Evolutionary conservation across 768 basidiomycete genomes (phyloP).

Genomic region (Pholiota conissans): DNA sequence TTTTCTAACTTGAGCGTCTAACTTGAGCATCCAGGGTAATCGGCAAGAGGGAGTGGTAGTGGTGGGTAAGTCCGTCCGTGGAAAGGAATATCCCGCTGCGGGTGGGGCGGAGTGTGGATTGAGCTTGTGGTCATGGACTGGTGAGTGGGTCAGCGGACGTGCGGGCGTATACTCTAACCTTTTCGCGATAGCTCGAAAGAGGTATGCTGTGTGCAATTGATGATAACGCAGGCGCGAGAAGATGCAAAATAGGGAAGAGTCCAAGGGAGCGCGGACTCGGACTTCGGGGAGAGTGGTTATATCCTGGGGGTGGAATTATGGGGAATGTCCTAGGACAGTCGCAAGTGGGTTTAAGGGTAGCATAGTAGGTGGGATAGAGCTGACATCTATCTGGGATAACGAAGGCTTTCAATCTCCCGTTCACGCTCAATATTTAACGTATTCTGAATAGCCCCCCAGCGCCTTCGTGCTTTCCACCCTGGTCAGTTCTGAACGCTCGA

Average conservation of each 20-base stretch:
- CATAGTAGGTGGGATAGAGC: neutral
- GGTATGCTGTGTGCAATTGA: neutral
- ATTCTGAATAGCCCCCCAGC: neutral
- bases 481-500: neutral
- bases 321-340: neutral
- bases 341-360: neutral
- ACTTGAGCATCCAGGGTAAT: neutral
- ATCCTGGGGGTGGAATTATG: neutral
- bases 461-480: neutral
- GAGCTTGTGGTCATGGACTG: neutral
- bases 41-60: neutral
- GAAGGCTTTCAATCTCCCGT: neutral
- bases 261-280: neutral
- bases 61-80: neutral
- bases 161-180: neutral
- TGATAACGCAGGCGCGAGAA: neutral
- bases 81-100: neutral
- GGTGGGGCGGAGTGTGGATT: neutral
- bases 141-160: neutral
- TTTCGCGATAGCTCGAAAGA: neutral
- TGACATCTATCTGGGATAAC: neutral
- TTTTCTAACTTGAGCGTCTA: neutral
- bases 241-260: neutral
- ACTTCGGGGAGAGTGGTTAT: neutral
- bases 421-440: conserved; percentile 1